Evolutionary conservation across 257 asterid species (phyloP).

Genomic region (Lavandula angustifolia): DNA sequence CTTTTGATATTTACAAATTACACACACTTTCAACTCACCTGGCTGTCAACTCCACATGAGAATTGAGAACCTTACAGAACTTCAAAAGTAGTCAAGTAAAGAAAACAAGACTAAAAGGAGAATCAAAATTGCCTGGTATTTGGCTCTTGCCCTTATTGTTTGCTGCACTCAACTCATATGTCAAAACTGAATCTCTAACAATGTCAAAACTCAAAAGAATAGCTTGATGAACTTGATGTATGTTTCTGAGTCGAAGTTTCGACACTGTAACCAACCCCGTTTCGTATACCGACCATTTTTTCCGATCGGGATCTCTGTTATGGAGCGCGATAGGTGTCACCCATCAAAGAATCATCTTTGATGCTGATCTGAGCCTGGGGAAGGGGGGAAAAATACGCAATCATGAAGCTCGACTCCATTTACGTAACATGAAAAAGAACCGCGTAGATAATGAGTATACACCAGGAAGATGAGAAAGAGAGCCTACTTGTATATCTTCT

Average conservation of each 20-base stretch:
- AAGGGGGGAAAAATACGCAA: slow-evolving; percentile 12
- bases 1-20: slow-evolving; percentile 42
- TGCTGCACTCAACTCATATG: slow-evolving; percentile 39
- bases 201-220: slow-evolving; percentile 44
- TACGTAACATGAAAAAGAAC: background rate
- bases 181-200: slow-evolving; percentile 51
- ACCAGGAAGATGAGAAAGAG: background rate
- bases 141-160: slow-evolving; percentile 39
- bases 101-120: background rate
- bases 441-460: too few species aligned
- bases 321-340: slow-evolving; percentile 25
- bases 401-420: too few species aligned
- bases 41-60: too few species aligned
- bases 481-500: slow-evolving; percentile 60
- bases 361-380: slow-evolving; percentile 55
- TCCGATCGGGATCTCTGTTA: slow-evolving; percentile 27
- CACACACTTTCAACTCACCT: slow-evolving; percentile 36
- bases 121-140: slow-evolving; percentile 42
- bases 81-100: slow-evolving; percentile 9
- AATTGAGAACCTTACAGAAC: slow-evolving; percentile 30
- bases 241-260: slow-evolving; percentile 30
- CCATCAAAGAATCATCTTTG: slow-evolving; percentile 33
- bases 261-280: slow-evolving; percentile 29
- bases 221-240: slow-evolving; percentile 31
- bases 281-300: slow-evolving; percentile 26